A percentile compares a stretch with the other conserved stretches of the same genome.
phyloP scores from a whole-genome alignment of 2,329 filamentous ascomycete genomes.

The Niveomyces coronatus region DNA sequence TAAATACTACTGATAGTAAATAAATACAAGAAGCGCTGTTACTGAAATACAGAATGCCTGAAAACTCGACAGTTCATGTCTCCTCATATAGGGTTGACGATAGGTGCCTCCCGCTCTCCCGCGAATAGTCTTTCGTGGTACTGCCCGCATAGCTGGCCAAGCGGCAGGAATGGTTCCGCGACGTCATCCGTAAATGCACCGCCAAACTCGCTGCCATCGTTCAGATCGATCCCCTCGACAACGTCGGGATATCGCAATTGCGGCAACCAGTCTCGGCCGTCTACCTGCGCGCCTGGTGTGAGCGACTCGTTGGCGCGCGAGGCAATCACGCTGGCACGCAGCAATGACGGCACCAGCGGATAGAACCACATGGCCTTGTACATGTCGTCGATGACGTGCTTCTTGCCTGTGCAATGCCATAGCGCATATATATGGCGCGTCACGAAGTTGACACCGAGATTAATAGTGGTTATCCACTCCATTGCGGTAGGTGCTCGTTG shows the following conservation, averaged over 20 bases:
- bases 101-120: slow-evolving; percentile 2
- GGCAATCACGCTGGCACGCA: slow-evolving; percentile 7
- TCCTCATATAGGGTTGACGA: no score
- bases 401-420: slow-evolving; percentile 17
- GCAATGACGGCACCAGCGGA: slow-evolving; percentile 8
- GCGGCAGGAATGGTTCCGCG: slow-evolving; percentile 18
- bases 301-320: slow-evolving; percentile 6
- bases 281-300: slow-evolving; percentile 1
- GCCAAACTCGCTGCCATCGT: slow-evolving; percentile 5
- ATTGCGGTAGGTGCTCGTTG: slow-evolving; percentile 6
- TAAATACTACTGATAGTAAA: neutral
- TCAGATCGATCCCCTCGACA: neutral
- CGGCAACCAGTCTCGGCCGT: slow-evolving; percentile 7
- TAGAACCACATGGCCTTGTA: slow-evolving; percentile 16
- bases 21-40: neutral
- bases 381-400: slow-evolving; percentile 13
- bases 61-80: no score
- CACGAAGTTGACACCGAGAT: slow-evolving; percentile 21
- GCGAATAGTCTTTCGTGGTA: slow-evolving; percentile 11
- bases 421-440: slow-evolving; percentile 16
- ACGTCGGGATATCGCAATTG: slow-evolving; percentile 2
- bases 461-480: slow-evolving; percentile 22
- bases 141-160: slow-evolving; percentile 18
- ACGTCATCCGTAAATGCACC: slow-evolving; percentile 14
- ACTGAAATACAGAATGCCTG: no score